phyloP scores from a whole-genome alignment of 1,284 basidiomycete species.

The Inonotus obliquus region DNA sequence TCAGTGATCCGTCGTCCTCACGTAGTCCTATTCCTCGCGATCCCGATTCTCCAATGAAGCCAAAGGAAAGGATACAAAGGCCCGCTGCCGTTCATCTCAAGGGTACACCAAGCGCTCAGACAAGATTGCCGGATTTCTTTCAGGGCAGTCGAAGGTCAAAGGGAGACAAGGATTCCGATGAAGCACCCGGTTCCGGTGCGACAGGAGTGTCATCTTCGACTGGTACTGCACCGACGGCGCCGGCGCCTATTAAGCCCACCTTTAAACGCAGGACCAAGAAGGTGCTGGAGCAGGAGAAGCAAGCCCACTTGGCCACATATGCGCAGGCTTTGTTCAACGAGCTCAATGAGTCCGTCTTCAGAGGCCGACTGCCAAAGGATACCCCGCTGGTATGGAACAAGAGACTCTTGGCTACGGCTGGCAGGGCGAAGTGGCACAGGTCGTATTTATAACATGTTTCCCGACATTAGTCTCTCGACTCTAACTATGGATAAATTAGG shows the following conservation, averaged over 20 bases:
- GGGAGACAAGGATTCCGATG: neutral
- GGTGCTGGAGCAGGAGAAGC: slow-evolving; percentile 38
- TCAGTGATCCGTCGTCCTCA: slow-evolving; percentile 46
- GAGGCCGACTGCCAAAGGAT: slow-evolving; percentile 60
- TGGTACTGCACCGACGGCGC: neutral
- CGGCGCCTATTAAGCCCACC: slow-evolving; percentile 4
- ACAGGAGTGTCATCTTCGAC: neutral
- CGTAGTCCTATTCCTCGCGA: slow-evolving; percentile 38
- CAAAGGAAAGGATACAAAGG: slow-evolving; percentile 6
- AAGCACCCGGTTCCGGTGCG: neutral
- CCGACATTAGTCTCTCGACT: too few species aligned
- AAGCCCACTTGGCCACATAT: slow-evolving; percentile 45
- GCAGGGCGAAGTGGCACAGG: slow-evolving; percentile 69
- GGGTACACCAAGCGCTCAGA: neutral
- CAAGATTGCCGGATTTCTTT: slow-evolving; percentile 1
- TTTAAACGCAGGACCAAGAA: slow-evolving; percentile 40
- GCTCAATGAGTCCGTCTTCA: slow-evolving; percentile 76
- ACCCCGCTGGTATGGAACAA: slow-evolving; percentile 73
- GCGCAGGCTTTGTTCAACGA: slow-evolving; percentile 72
- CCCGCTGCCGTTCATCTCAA: neutral
- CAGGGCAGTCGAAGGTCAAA: neutral
- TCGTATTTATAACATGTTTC: slow-evolving; percentile 26
- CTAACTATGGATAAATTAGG: slow-evolving; percentile 29
- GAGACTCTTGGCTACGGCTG: slow-evolving; percentile 70
- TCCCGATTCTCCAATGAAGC: slow-evolving; percentile 19